Evolutionary conservation across 1,139 yeast species (phyloP).

Genomic region (Suhomyces wounanorum): DNA sequence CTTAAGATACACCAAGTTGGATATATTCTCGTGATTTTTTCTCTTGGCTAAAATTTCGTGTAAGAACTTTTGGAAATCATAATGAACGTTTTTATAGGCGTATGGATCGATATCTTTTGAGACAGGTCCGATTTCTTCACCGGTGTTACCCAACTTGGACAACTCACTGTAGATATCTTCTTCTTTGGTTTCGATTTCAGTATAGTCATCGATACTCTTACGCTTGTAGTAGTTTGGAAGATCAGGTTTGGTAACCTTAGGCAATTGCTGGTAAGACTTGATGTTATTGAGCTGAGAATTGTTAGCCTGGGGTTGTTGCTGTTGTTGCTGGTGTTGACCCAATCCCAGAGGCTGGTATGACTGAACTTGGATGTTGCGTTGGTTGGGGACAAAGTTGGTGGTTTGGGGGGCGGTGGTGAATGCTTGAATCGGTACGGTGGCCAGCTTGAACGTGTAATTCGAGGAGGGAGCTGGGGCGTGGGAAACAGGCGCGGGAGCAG

Average conservation of each 20-base stretch:
- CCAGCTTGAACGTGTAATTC: conserved; percentile 16
- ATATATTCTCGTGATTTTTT: conserved; percentile 26
- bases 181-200: conserved; percentile 13
- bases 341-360: background rate
- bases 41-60: conserved; percentile 26
- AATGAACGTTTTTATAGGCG: conserved; percentile 34
- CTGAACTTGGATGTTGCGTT: conserved; percentile 5
- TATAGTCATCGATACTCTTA: conserved; percentile 6
- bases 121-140: conserved; percentile 11
- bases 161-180: conserved; percentile 18
- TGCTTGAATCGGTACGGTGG: conserved; percentile 12
- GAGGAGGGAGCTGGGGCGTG: conserved; percentile 11
- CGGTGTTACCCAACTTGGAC: conserved; percentile 18
- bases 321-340: background rate
- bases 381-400: background rate
- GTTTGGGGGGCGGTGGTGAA: conserved; percentile 9
- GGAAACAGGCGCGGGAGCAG: conserved; percentile 8
- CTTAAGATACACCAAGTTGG: conserved; percentile 37
- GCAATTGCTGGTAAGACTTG: conserved; percentile 13
- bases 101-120: conserved; percentile 33
- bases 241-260: conserved; percentile 8
- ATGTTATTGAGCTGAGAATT: conserved; percentile 6
- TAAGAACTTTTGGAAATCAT: conserved; percentile 40
- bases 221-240: conserved; percentile 9
- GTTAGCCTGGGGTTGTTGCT: background rate